Evolutionary conservation across 2,329 filamentous ascomycete genomes (phyloP), one percentile per base, ranked within the genome.

Genomic region (Harringtonia lauricola): DNA sequence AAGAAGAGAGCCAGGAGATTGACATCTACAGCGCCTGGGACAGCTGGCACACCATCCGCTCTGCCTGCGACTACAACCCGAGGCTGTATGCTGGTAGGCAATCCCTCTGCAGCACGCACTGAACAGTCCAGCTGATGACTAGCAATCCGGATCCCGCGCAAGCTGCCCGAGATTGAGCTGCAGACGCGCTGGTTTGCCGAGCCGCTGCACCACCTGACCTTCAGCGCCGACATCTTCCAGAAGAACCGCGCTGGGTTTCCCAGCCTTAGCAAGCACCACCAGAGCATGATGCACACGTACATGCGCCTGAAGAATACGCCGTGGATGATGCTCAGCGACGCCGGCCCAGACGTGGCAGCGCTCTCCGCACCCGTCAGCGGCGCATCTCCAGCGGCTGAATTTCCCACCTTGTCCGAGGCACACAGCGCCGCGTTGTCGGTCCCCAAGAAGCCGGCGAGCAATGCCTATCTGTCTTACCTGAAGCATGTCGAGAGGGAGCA

Each of bases 21-120:
- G 83, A 90, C 55, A 61, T 84, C 1, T 92, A 86, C 61, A 81
- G 81, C 42, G 74, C 81, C 3, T 98, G 94, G 94, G 89, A 96
- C 62, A 82, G 84, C 1, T 98, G 92, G 92, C 83, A 98, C 59
- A 72, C 82, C 19, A 83, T 98, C 55, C 76, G 92, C 42, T 82
- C 81, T 42, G 70, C 87, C 45, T 95, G 88, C 73, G 83, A 81
- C 64, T 96, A 98, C 64, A 83, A 82, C 61, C 65, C 74, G 45
- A 78, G 87, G 59, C 71, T 98, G 31, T 83, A 79, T 55, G 78
- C 95, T 62, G 86, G 90, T 95, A 81, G 68, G 86, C 59, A 39
- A 3, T 9, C 14, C 12, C 6, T 26, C n/a, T 39, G 6, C 30
- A 8, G 9, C 6, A 17, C 8, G 26, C n/a, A 29, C 19, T 19